Evolutionary conservation across 768 basidiomycete species (phyloP), one percentile per base, ranked within the genome.

Genomic region (Tulasnella sp.): DNA sequence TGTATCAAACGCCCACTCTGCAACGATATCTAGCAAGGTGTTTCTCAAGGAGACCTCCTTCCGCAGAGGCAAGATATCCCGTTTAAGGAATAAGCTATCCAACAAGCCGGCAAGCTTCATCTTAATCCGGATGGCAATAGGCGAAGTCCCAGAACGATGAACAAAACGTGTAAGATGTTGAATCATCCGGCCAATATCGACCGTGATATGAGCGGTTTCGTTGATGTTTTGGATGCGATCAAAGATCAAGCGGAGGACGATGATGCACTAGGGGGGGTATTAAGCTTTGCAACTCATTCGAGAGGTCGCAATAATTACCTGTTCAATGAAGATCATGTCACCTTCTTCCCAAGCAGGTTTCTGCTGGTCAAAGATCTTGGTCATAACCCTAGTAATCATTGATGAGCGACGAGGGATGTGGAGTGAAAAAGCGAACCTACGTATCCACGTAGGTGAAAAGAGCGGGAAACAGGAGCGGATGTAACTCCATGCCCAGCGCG

Each of bases 401-500:
- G 3, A 67, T 67, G 35, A 73, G 66, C 36, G 76, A 41, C 11
- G 39, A 12, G 9, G 46, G 43, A 27, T 7, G 7, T 50, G n/a
- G 29, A 15, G 7, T 17, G 29, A 36, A 40, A 6, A 3, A 11
- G 12, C 17, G 6, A 3, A 72, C 84, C 63, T 67, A 91, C 90
- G 78, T 77, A 51, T 86, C 83, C 57, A 94, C 72, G 58, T 82
- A 78, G 61, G 75, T 79, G 49, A 93, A 73, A 29, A 93, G 69
- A 57, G 74, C 75, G 19, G 76, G 71, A 63, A 86, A 85, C 45
- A 88, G 70, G 43, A 77, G 74, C 25, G 83, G 80, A 59, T 80
- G 83, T 17, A 93, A 72, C 63, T 96, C 91, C 12, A 74, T 73
- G 2, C 90, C 88, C 15, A 96, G 69, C 0, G 88, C 86, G 54